A percentile compares a stretch with the other conserved stretches of the same genome.
Conservation (phyloP, 1,284 basidiomycete species). For the Leccinum huronense region DNA sequence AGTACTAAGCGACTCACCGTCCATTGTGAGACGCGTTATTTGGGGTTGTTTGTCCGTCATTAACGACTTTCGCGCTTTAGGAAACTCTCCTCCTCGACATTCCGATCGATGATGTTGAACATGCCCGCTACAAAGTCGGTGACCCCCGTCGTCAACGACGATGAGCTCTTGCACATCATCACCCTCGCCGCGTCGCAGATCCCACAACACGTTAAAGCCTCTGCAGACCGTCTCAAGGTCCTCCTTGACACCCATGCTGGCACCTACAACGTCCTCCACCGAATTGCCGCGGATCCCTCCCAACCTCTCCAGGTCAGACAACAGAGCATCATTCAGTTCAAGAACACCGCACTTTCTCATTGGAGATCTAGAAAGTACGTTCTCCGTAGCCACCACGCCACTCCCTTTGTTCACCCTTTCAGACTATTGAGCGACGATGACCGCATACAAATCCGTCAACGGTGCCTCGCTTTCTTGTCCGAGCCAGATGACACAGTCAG, state of each 20-base stretch:
- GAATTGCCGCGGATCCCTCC: conserved; percentile 60
- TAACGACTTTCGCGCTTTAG: conserved; percentile 16
- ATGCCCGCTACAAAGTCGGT: conserved; percentile 20
- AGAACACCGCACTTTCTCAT: conserved; percentile 63
- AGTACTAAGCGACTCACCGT: conserved; percentile 8
- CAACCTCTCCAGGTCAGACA: conserved; percentile 65
- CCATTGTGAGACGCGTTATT: conserved; percentile 35
- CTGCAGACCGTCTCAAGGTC: conserved; percentile 61
- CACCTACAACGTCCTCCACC: conserved; percentile 65
- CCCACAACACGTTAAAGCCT: conserved; percentile 54
- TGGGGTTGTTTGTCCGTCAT: conserved; percentile 23
- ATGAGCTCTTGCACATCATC: conserved; percentile 65
- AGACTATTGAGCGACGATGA: conserved; percentile 69
- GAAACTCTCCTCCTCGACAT: not conserved
- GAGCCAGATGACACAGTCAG: conserved; percentile 71
- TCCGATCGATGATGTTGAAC: conserved; percentile 24
- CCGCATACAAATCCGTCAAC: conserved; percentile 53
- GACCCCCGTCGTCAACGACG: conserved; percentile 42
- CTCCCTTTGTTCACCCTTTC: conserved; percentile 20
- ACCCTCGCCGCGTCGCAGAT: conserved; percentile 70
- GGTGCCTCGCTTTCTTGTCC: conserved; percentile 62
- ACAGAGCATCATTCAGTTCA: conserved; percentile 80
- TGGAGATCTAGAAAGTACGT: conserved; percentile 73
- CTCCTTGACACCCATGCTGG: conserved; percentile 62
- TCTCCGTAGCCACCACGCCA: conserved; percentile 5